phyloP scores from a whole-genome alignment of 805 yeast genomes.

The Blastobotrys terrestris region DNA sequence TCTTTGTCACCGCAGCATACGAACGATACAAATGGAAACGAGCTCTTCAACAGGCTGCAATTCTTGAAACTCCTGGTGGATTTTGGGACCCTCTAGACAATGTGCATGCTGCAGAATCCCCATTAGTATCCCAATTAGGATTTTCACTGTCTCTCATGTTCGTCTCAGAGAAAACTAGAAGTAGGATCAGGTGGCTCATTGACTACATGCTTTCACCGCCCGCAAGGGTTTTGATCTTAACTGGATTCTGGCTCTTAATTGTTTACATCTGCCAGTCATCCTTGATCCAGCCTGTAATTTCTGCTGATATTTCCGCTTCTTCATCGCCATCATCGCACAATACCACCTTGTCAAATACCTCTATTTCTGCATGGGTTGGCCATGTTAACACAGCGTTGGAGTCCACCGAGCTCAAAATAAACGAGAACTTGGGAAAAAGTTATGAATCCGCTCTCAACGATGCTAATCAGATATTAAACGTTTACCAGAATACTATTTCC shows the following conservation, averaged over 20 bases:
- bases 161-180: background rate
- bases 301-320: background rate
- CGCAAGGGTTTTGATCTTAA: background rate
- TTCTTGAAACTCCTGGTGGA: constrained; percentile 9
- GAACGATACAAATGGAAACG: constrained; percentile 12
- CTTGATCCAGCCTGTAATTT: background rate
- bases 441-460: background rate
- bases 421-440: background rate
- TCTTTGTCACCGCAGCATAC: constrained; percentile 7
- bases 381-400: background rate
- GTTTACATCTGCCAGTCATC: background rate
- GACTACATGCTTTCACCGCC: constrained; percentile 8
- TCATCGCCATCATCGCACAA: background rate
- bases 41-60: constrained; percentile 6
- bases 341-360: background rate
- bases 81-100: constrained; percentile 12
- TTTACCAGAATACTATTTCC: background rate
- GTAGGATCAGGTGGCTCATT: constrained; percentile 11
- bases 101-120: constrained; percentile 9
- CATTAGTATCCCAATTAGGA: constrained; percentile 5
- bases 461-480: background rate
- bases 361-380: background rate
- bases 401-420: background rate
- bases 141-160: background rate
- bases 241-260: background rate